phyloP scores from a whole-genome alignment of 495 filamentous ascomycete genomes.

The Lophiotrema nucula region DNA sequence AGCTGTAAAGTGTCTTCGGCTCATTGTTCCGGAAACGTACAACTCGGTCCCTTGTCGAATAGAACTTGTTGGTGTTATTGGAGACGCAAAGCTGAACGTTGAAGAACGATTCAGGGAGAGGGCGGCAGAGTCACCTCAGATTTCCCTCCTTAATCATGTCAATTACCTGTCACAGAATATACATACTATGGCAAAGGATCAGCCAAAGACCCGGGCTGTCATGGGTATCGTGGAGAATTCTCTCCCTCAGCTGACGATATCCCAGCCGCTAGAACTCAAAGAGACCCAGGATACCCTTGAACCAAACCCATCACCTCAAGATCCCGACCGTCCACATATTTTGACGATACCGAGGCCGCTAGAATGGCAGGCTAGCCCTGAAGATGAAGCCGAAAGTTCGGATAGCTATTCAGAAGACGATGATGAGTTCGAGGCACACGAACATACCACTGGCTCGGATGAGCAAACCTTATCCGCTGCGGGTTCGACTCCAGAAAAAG shows the following conservation, averaged over 20 bases:
- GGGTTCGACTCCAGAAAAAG: conserved; percentile 51
- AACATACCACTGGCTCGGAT: conserved; percentile 35
- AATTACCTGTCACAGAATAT: conserved; percentile 78
- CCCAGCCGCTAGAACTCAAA: no score
- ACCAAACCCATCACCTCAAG: background rate
- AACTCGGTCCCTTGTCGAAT: conserved; percentile 68
- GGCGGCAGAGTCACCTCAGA: conserved; percentile 52
- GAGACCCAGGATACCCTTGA: no score
- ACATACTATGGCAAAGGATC: conserved; percentile 55
- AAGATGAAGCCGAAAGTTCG: conserved; percentile 18
- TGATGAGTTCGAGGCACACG: conserved; percentile 46
- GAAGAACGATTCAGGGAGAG: conserved; percentile 65
- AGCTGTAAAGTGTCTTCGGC: conserved; percentile 60
- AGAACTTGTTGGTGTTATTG: conserved; percentile 55
- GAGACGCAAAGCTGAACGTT: conserved; percentile 37
- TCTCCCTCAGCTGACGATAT: no score
- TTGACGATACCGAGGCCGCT: conserved; percentile 77
- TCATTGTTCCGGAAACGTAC: conserved; percentile 72
- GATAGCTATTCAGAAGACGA: conserved; percentile 21
- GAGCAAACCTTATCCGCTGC: conserved; percentile 25
- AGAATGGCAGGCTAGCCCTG: conserved; percentile 62
- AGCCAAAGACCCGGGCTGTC: background rate
- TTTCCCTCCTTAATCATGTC: conserved; percentile 69
- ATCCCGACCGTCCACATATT: conserved; percentile 59
- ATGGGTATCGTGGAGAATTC: no score